These are phyloP conservation scores for Venturia oleaginea DNA, from an alignment of 2,329 filamentous ascomycete genomes.

Conservation along the genomic window DNA sequence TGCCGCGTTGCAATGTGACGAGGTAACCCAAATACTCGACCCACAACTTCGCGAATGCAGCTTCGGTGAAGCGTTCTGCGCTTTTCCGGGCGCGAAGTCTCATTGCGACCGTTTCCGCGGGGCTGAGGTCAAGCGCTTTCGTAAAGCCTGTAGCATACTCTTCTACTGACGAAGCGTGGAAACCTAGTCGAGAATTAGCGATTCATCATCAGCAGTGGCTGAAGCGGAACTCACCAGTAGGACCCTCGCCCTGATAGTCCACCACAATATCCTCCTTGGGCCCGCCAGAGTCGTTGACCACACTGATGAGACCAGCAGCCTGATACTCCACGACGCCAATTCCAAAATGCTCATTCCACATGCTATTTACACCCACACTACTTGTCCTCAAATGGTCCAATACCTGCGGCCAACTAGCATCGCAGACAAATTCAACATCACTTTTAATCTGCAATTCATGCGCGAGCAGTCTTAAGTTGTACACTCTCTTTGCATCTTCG, in stretches of 20 bases:
- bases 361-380: conserved; percentile 86
- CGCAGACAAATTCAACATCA: conserved; percentile 75
- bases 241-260: conserved; percentile 58
- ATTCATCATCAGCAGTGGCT: neutral
- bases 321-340: conserved; percentile 98
- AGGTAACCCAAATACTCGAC: conserved; percentile 63
- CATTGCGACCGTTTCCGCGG: conserved; percentile 60
- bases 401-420: conserved; percentile 83
- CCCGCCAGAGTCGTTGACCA: conserved; percentile 88
- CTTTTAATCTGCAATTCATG: conserved; percentile 82
- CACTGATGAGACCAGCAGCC: conserved; percentile 82
- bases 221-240: conserved; percentile 53
- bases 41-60: conserved; percentile 77
- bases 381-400: conserved; percentile 67
- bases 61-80: conserved; percentile 77
- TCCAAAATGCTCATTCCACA: conserved; percentile 99
- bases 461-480: conserved; percentile 75
- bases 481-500: conserved; percentile 71
- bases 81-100: conserved; percentile 67
- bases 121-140: conserved; percentile 60
- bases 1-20: conserved; percentile 38
- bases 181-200: conserved; percentile 46
- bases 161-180: conserved; percentile 67
- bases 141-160: conserved; percentile 78
- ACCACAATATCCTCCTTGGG: conserved; percentile 91